Evolutionary conservation across 768 basidiomycete genomes (phyloP).

Genomic region (Agrocybe praecox): DNA sequence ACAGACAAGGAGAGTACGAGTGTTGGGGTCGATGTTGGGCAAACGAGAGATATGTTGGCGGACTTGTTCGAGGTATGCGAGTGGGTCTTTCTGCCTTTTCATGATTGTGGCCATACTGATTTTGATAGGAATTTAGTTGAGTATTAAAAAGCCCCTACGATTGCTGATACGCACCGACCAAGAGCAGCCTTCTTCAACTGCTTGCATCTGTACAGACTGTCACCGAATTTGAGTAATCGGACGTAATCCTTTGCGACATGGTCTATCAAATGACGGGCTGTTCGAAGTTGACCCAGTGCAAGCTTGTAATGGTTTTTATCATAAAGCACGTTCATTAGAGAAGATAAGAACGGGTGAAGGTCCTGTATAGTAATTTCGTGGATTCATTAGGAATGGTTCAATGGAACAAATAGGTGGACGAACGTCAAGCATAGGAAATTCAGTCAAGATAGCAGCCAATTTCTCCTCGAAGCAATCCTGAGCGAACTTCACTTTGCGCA

Average conservation of each 20-base stretch:
- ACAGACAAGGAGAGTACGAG: constrained; percentile 95
- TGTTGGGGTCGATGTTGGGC: constrained; percentile 97
- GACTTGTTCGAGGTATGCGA: constrained; percentile 98
- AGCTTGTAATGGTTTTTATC: constrained; percentile 99
- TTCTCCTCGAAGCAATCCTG: constrained; percentile 98
- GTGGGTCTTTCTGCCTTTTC: constrained; percentile 96
- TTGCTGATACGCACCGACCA: constrained; percentile 74
- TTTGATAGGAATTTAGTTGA: neutral
- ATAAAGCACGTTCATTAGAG: constrained; percentile 97
- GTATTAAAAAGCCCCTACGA: neutral
- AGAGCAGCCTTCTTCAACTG: constrained; percentile 97
- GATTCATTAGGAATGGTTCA: constrained; percentile 8
- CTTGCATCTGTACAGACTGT: constrained; percentile 97
- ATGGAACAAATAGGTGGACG: constrained; percentile 30
- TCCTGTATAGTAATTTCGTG: constrained; percentile 58
- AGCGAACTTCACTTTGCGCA: constrained; percentile 99
- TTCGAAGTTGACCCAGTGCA: constrained; percentile 94
- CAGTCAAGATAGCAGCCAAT: constrained; percentile 87
- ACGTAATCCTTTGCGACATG: constrained; percentile 98
- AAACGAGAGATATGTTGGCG: constrained; percentile 99
- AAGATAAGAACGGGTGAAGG: constrained; percentile 94
- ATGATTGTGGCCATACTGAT: constrained; percentile 97
- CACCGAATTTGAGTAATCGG: constrained; percentile 95
- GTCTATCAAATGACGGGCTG: constrained; percentile 94
- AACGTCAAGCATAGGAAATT: constrained; percentile 98